Evolutionary conservation across 306 rosid species (phyloP).

Genomic region (Ziziphus jujuba): DNA sequence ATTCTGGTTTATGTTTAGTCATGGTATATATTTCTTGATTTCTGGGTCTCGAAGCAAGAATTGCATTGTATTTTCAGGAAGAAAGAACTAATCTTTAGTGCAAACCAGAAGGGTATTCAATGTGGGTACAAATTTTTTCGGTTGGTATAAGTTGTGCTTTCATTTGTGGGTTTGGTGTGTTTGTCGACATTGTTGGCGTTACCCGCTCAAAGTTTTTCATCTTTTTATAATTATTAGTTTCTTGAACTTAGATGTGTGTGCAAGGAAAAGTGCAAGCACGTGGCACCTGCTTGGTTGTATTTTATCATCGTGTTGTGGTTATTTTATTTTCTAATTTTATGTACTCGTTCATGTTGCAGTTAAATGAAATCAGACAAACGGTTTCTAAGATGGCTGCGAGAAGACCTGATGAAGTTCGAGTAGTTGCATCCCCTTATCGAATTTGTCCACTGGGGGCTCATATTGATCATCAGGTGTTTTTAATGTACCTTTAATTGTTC

Average conservation of each 20-base stretch:
- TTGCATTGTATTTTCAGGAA: not conserved
- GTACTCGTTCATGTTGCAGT: conserved; percentile 43
- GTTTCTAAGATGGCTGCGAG: conserved; percentile 65
- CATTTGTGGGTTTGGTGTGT: not conserved
- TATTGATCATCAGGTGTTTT: conserved; percentile 89
- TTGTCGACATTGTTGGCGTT: not conserved
- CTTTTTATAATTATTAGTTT: too few species aligned
- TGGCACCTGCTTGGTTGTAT: not conserved
- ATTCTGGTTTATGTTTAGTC: not conserved
- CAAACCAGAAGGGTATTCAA: not conserved
- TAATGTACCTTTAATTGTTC: not conserved
- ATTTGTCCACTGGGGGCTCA: conserved; percentile 98
- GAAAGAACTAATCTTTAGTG: not conserved
- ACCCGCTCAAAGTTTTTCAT: too few species aligned
- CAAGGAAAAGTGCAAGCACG: too few species aligned
- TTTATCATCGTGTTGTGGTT: not conserved
- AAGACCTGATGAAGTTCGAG: conserved; percentile 53
- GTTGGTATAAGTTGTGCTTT: not conserved
- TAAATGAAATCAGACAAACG: conserved; percentile 44
- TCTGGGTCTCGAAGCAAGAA: conserved; percentile 5
- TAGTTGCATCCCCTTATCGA: conserved; percentile 88
- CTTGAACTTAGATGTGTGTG: too few species aligned
- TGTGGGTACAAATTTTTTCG: conserved; percentile 3
- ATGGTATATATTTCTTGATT: not conserved
- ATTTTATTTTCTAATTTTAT: conserved; percentile 5